A percentile compares a stretch with the other conserved stretches of the same genome.
Evolutionary conservation across 1,284 basidiomycete species (phyloP).

Genomic region (Earliella scabrosa): DNA sequence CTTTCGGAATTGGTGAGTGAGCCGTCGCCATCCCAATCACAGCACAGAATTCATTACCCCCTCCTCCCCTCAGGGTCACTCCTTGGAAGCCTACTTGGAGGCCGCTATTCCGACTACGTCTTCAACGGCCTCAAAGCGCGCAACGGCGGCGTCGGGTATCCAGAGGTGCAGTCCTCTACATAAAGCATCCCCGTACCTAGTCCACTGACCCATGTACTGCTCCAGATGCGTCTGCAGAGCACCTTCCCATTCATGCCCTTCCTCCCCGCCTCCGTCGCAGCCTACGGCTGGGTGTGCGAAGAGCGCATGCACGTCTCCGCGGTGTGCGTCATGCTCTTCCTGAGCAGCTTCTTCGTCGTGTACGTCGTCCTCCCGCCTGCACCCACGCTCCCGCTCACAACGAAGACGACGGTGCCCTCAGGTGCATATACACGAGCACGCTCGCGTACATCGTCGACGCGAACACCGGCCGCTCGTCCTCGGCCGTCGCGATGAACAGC

Average conservation of each 20-base stretch:
- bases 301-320: slow-evolving; percentile 66
- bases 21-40: background rate
- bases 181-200: no score
- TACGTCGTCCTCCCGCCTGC: slow-evolving; percentile 32
- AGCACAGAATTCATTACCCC: background rate
- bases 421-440: slow-evolving; percentile 73
- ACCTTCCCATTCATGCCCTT: slow-evolving; percentile 57
- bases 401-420: slow-evolving; percentile 27
- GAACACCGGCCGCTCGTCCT: slow-evolving; percentile 73
- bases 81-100: slow-evolving; percentile 74
- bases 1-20: slow-evolving; percentile 67
- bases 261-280: slow-evolving; percentile 63
- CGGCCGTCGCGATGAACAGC: slow-evolving; percentile 76
- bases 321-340: slow-evolving; percentile 65
- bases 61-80: slow-evolving; percentile 54
- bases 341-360: slow-evolving; percentile 74
- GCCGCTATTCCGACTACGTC: slow-evolving; percentile 75
- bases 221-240: slow-evolving; percentile 76
- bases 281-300: slow-evolving; percentile 80
- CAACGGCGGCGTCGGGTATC: slow-evolving; percentile 63
- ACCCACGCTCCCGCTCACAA: no score
- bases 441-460: slow-evolving; percentile 81
- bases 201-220: no score
- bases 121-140: slow-evolving; percentile 57
- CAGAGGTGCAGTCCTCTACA: slow-evolving; percentile 58